Evolutionary conservation across 176 grass and related monocot genomes (phyloP).

Genomic region (Alloteropsis semialata): DNA sequence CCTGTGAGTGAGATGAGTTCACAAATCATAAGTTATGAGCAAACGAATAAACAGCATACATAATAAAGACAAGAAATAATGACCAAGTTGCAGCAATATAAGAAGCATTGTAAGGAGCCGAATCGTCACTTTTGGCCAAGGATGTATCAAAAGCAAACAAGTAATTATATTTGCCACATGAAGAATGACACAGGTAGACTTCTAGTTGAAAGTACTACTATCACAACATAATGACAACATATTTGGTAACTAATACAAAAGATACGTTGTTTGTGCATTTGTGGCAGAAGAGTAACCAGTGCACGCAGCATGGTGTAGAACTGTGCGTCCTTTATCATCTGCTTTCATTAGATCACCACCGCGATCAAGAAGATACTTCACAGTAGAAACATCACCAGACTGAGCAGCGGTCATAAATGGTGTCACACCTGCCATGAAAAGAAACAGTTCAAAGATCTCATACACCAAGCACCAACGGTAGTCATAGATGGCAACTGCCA

Average conservation of each 20-base stretch:
- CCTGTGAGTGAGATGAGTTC: slow-evolving; percentile 15
- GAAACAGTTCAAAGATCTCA: not conserved
- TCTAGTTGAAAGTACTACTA: not conserved
- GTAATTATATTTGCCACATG: not conserved
- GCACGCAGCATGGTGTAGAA: slow-evolving; percentile 26
- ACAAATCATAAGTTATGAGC: not conserved
- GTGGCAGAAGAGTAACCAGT: not conserved
- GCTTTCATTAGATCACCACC: slow-evolving; percentile 29
- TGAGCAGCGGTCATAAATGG: slow-evolving; percentile 13
- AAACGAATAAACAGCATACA: not conserved
- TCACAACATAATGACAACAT: not conserved
- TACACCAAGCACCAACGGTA: not conserved
- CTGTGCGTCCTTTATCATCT: slow-evolving; percentile 7
- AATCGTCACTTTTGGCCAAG: not conserved
- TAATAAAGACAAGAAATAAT: not conserved
- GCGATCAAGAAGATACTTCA: slow-evolving; percentile 19
- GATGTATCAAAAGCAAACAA: not conserved
- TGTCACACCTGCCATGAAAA: not conserved
- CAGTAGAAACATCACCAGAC: slow-evolving; percentile 24
- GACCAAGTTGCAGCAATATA: not conserved
- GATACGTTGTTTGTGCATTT: not conserved
- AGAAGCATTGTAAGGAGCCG: not conserved
- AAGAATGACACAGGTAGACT: not conserved
- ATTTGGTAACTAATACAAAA: not conserved
- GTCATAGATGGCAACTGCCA: not conserved